Evolutionary conservation across 192 early-diverging fungal genomes (phyloP).

Genomic region (Coemansia sp.): DNA sequence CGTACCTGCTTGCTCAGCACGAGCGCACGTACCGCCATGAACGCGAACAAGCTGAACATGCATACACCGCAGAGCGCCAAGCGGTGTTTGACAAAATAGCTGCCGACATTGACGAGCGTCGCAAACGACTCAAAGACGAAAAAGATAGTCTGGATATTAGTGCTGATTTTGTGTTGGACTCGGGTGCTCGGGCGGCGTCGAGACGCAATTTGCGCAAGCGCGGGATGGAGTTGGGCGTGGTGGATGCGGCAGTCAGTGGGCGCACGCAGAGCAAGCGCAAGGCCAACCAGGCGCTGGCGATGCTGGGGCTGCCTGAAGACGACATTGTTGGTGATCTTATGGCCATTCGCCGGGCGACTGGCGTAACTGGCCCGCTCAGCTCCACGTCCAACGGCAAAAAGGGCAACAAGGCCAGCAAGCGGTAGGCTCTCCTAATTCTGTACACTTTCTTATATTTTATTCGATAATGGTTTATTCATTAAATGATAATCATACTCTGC

Average conservation of each 20-base stretch:
- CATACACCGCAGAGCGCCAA: conserved; percentile 70
- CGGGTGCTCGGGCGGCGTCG: conserved; percentile 37
- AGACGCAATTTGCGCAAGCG: conserved; percentile 64
- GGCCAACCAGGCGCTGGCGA: conserved; percentile 28
- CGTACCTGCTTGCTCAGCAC: conserved; percentile 38
- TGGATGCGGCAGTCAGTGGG: conserved; percentile 12
- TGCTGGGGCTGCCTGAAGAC: conserved; percentile 44
- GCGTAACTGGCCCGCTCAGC: conserved; percentile 46
- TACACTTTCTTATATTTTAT: background rate
- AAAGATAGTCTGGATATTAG: conserved; percentile 80
- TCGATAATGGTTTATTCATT: background rate
- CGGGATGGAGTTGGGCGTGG: conserved; percentile 50
- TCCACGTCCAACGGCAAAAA: conserved; percentile 35
- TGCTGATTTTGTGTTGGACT: conserved; percentile 55
- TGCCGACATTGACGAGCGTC: conserved; percentile 72
- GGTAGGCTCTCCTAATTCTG: conserved; percentile 13
- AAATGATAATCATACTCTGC: background rate
- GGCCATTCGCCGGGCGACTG: conserved; percentile 39
- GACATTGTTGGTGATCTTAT: conserved; percentile 46
- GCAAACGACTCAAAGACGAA: conserved; percentile 76
- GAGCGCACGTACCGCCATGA: conserved; percentile 33
- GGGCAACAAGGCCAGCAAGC: conserved; percentile 38
- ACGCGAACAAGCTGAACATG: conserved; percentile 58
- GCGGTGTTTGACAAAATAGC: conserved; percentile 73
- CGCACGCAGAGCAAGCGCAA: conserved; percentile 50